Evolutionary conservation across 345 rosid species (phyloP).

Genomic region (Lepidium aucheri): DNA sequence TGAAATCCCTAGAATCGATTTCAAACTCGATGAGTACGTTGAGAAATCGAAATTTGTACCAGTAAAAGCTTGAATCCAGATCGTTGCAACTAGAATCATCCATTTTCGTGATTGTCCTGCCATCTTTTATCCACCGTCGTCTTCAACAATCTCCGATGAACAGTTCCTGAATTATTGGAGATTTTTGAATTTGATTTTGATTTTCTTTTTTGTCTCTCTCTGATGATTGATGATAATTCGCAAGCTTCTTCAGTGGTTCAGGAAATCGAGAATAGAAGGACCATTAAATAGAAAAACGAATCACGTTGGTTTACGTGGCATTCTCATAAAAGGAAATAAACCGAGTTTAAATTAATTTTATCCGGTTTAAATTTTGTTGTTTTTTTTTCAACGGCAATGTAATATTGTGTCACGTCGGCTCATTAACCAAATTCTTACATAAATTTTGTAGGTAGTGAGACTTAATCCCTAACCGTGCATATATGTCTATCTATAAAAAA

Average conservation of each 20-base stretch:
- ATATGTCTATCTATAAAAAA: too few relatives aligned
- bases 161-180: constrained; percentile 4
- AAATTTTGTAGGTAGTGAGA: too few relatives aligned
- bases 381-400: too few relatives aligned
- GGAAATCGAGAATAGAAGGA: not conserved
- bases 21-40: constrained; percentile 71
- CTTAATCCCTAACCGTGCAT: too few relatives aligned
- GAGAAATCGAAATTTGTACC: constrained; percentile 98
- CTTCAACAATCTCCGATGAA: not conserved
- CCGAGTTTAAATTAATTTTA: not conserved
- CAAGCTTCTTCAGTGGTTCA: constrained; percentile 1
- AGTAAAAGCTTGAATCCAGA: constrained; percentile 96
- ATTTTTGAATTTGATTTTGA: not conserved
- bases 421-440: too few relatives aligned
- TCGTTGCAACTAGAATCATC: constrained; percentile 91
- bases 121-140: constrained; percentile 28
- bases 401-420: too few relatives aligned
- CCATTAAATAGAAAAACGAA: not conserved
- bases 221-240: not conserved
- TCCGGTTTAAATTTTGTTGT: not conserved
- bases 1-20: constrained; percentile 66
- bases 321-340: not conserved
- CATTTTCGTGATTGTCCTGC: constrained; percentile 82
- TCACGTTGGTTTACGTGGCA: constrained; percentile 9
- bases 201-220: too few relatives aligned